Evolutionary conservation across 768 basidiomycete genomes (phyloP), one percentile per base, ranked within the genome.

Genomic region (Pleurotus ostreatus): DNA sequence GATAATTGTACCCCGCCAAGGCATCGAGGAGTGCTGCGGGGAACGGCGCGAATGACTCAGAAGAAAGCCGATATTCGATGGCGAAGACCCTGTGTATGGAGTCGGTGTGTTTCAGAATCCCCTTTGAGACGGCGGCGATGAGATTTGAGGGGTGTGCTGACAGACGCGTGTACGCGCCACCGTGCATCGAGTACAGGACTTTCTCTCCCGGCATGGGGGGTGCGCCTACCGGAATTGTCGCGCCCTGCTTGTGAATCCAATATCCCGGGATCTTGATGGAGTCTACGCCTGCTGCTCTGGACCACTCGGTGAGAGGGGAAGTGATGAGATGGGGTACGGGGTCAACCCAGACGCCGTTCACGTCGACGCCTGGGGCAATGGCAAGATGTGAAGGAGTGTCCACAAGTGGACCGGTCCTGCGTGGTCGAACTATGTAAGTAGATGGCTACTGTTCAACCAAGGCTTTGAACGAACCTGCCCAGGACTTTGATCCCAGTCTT

Each of bases 21-120:
- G 82, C 84, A 63, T 94, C 90, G 12, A 93, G 70, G 0, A 94
- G 74, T 16, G 87, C 87, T 0, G 86, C 75, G 0, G 91, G 91
- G 73, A 93, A 93, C 6, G 88, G 79, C 58, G 84, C 74, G 4
- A 69, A 69, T 11, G 73, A 67, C 25, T 65, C 58, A 5, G 81
- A 70, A 39, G 83, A 81, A 44, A 86, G 78, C 4, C 89, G 84
- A 67, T 93, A 94, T 68, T 92, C 91, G 47, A 89, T 62, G 11
- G 79, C 78, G 62, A 89, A 78, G 4, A 75, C 70, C 41, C 84
- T 80, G 25, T 72, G 66, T n/a, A 83, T 65, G 11, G 71, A 58
- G 41, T 71, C 65, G 40, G 72, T 69, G 22, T 79, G 71, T 57
- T 80, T 63, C 20, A 89, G 64, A 23, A 84, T 65, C 11, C 77